Evolutionary conservation across 306 rosid species (phyloP), one percentile per base, ranked within the genome.

Genomic region (Citrullus mucosospermus): DNA sequence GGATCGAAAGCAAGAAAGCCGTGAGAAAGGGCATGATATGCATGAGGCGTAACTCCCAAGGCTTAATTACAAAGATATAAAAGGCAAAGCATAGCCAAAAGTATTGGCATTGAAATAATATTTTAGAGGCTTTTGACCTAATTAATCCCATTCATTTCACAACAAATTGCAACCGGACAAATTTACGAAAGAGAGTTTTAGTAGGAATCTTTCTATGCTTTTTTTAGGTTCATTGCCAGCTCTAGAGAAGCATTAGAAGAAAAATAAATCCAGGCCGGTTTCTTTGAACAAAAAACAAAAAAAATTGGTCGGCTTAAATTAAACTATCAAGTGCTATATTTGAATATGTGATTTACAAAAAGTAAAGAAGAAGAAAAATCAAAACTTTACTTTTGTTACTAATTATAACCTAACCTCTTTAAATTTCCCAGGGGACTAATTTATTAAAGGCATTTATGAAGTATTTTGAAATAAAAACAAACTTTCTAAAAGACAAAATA

Each of bases 11-110:
- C 61, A 73, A 73, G 61, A 50, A 46, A 15, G 61, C 61, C 46
- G 77, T 73, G 77, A 16, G 57, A 51, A 73, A 18, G 14, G 77
- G 6, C 77, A 51, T 73, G 58, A 48, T 66, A 66, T 73, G 61
- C 44, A 48, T 73, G 77, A 73, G 77, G 51, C 77, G 60, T 51
- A 30, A 50, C 46, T 51, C 60, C 44, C 60, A 73, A 73, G 77
- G 30, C 9, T 51, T 46, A 22, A 72, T 16, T 28, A 72, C 46
- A 28, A 73, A 25, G 9, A 30, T 22, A 25, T 61, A 48, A 73
- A 72, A 15, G 20, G 59, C 41, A 72, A 73, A 51, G 22, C 54
- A 22, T 1, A 20, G 30, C 66, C 8, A 61, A 11, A 32, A 34
- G 18, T 32, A 28, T 32, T 43, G 20, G 6, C 25, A 65, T 30